Base-by-base conservation (phyloP, 148 eudicot species). In the Vaccinium corymbosum region DNA sequence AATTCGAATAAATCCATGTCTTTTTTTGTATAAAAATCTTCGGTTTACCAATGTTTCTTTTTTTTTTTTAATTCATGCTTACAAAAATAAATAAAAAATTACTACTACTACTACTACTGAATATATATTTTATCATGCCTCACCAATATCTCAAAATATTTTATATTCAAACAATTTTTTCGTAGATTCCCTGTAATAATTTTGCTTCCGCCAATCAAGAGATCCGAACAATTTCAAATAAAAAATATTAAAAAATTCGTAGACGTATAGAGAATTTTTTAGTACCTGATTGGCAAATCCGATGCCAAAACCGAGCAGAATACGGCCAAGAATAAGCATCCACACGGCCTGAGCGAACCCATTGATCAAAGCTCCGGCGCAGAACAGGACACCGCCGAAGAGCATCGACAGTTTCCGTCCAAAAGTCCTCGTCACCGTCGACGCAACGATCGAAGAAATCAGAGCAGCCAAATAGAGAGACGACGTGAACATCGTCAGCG, bases 251-350 rank as follows among this genome's bases (percentile, higher is more conserved):
- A 42, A 3, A 42, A 42, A 42, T 4, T 42, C 46, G 5, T 42
- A 42, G 46, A 42, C 46, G 46, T 42, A 4, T 5, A 42, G 46
- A 5, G 46, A 42, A 4, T 42, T 42, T 42, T 42, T 42, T 42
- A 42, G 46, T 20, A 89, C 91, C 91, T 89, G 91, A 80, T 87
- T 89, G 5, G 88, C 86, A 27, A 87, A 89, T 17, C 91, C 91
- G 12, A 89, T 84, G 12, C 91, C 91, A 11, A 89, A 81, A 27
- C 91, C 91, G 0, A 89, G 90, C 25, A 89, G 46, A 22, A 89
- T 68, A 12, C 91, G 76, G 78, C 91, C 91, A 15, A 89, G 17
- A 6, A 88, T 89, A 6, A 89, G 85, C 91, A 89, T 88, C 76
- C 82, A 80, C 0, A 87, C 85, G 1, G 17, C 53, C n/a, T 52